These are phyloP conservation scores for Saprolegnia diclina DNA, from an alignment of 352 stramenopile species.

Conservation along the genomic window DNA sequence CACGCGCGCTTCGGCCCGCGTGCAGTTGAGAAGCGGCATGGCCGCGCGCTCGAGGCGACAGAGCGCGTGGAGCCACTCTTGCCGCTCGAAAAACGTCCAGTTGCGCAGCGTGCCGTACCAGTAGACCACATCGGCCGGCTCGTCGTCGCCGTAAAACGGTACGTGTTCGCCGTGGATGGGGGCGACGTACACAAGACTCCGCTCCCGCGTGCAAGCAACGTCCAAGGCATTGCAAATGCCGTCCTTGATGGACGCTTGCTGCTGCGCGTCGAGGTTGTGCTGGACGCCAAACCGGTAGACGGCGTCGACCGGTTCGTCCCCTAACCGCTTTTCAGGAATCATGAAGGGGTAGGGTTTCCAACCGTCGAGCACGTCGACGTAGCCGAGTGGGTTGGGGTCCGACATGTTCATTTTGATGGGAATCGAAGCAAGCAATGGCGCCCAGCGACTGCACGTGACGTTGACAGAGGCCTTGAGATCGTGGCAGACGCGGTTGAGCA, in stretches of 20 bases:
- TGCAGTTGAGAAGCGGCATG: constrained; percentile 67
- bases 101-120: constrained; percentile 68
- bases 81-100: constrained; percentile 54
- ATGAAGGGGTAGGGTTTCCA: not conserved
- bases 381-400: constrained; percentile 35
- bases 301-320: constrained; percentile 67
- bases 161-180: constrained; percentile 45
- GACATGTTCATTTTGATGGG: constrained; percentile 58
- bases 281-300: constrained; percentile 70
- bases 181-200: constrained; percentile 53
- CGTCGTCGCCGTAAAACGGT: constrained; percentile 63
- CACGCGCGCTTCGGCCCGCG: constrained; percentile 66
- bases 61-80: constrained; percentile 59
- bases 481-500: constrained; percentile 54
- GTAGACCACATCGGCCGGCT: constrained; percentile 71
- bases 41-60: constrained; percentile 36
- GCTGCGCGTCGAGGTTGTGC: constrained; percentile 44
- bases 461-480: constrained; percentile 29
- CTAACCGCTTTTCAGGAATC: not conserved
- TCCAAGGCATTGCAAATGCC: constrained; percentile 52
- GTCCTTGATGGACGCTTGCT: constrained; percentile 51
- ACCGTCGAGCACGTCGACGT: constrained; percentile 48
- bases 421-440: constrained; percentile 52
- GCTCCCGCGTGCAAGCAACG: constrained; percentile 45
- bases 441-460: constrained; percentile 50